Evolutionary conservation across 1,139 yeast species (phyloP), one percentile per base, ranked within the genome.

Genomic region (Pneumocystis jirovecii): DNA sequence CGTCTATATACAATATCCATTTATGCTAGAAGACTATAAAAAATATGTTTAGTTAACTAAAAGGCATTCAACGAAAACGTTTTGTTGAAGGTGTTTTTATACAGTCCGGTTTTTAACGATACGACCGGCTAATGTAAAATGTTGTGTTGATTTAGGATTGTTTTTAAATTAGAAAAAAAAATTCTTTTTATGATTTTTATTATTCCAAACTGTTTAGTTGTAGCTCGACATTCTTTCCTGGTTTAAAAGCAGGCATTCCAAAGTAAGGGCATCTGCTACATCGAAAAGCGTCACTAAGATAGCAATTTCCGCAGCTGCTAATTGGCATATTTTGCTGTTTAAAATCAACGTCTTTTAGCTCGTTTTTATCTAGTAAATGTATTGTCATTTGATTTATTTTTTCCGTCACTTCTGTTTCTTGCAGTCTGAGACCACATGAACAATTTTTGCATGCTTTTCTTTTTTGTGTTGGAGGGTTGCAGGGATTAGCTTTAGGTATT

Each of bases 231-330:
- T 50, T 50, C 25, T 50, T 17, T 25, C 57, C 57, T 25, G 61
- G 61, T 21, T 60, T 42, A 60, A 39, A 39, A 29, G 98, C 97
- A 10, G 99, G 98, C 66, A 95, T 80, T 0, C 99, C 98, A 71
- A 93, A 79, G 76, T 85, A 95, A 61, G 98, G 99, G 77, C 99
- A 93, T 2, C 97, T 97, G 72, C 91, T 96, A 76, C 99, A 93
- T 73, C 99, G 81, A 78, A 93, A 93, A 0, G 98, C 98, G 76
- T 93, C 98, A 59, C 99, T 98, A 66, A 93, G 81, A 0, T 97
- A 86, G 78, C 99, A 93, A 12, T 96, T 88, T 29, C 96, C 96
- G 78, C 99, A 93, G 1, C 97, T 96, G n/a, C 66, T 61, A 44
- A 97, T 97, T 8, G 83, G 82, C 3, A 79, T 75, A 75, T 91